Conservation (phyloP, 2,329 filamentous ascomycete genomes). For the Ascochyta lentis region DNA sequence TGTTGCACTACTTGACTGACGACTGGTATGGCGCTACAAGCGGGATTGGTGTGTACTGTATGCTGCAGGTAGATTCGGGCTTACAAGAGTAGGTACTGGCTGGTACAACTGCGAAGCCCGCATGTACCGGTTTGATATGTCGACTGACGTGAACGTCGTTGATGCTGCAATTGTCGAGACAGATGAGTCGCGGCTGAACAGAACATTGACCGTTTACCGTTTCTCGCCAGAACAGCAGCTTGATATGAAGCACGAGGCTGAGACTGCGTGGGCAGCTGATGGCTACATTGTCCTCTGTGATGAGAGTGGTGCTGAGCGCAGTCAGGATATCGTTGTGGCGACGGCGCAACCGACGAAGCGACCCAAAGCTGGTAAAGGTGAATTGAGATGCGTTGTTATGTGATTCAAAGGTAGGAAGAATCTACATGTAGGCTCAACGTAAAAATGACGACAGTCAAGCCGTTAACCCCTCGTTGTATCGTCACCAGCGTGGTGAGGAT, state of each 20-base stretch:
- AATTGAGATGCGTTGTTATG: not conserved
- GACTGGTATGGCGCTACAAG: slow-evolving; percentile 62
- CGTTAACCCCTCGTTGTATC: too few species aligned
- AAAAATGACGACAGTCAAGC: too few species aligned
- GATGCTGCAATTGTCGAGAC: slow-evolving; percentile 23
- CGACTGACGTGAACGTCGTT: not conserved
- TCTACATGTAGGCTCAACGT: too few species aligned
- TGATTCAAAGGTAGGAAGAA: not conserved
- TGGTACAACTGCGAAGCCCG: slow-evolving; percentile 29
- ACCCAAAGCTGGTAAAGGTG: not conserved
- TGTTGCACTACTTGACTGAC: slow-evolving; percentile 80
- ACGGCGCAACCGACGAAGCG: not conserved
- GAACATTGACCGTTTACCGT: not conserved
- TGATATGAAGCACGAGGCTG: slow-evolving; percentile 13
- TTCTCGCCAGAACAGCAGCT: slow-evolving; percentile 12
- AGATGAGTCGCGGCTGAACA: not conserved
- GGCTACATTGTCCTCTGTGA: slow-evolving; percentile 14
- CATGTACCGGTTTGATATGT: slow-evolving; percentile 22
- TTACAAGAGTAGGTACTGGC: slow-evolving; percentile 21
- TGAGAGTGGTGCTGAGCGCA: not conserved
- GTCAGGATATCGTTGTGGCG: not conserved
- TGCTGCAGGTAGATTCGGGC: not conserved
- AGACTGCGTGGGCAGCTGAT: slow-evolving; percentile 17
- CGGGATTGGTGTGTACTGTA: slow-evolving; percentile 15
- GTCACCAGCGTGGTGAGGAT: too few species aligned